These are phyloP conservation scores for Lactarius quietus DNA, from an alignment of 768 basidiomycete genomes.

Conservation along the genomic window DNA sequence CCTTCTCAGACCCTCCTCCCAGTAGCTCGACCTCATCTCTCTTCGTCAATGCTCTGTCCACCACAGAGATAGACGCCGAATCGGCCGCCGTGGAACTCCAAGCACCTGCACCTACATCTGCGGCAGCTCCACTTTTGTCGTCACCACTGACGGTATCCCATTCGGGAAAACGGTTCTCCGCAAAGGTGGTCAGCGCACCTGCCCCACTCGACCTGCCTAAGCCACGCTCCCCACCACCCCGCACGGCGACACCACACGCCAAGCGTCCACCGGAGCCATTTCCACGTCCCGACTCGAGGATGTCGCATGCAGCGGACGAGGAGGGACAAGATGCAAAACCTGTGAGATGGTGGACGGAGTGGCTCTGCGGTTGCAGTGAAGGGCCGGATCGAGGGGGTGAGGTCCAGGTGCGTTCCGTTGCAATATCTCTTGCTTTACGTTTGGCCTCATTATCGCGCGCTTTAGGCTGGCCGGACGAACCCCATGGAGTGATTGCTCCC, in stretches of 20 bases:
- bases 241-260: conserved; percentile 37
- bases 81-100: conserved; percentile 14
- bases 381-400: conserved; percentile 71
- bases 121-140: conserved; percentile 8
- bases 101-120: not conserved
- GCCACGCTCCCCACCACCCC: conserved; percentile 55
- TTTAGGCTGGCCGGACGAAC: conserved; percentile 73
- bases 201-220: conserved; percentile 57
- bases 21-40: conserved; percentile 49
- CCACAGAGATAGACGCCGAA: conserved; percentile 30
- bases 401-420: conserved; percentile 49
- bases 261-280: conserved; percentile 37
- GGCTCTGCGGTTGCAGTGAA: conserved; percentile 78
- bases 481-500: conserved; percentile 41
- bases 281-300: conserved; percentile 31
- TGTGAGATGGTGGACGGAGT: conserved; percentile 80
- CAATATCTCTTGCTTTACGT: not conserved
- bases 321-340: conserved; percentile 37
- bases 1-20: conserved; percentile 49
- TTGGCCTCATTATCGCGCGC: not conserved
- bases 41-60: conserved; percentile 37
- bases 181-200: conserved; percentile 41
- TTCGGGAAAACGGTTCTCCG: conserved; percentile 28
- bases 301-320: conserved; percentile 27
- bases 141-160: conserved; percentile 18